A percentile compares a stretch with the other conserved stretches of the same genome.
phyloP scores from a whole-genome alignment of 306 rosid genomes.

The Pyrus bretschneideri region DNA sequence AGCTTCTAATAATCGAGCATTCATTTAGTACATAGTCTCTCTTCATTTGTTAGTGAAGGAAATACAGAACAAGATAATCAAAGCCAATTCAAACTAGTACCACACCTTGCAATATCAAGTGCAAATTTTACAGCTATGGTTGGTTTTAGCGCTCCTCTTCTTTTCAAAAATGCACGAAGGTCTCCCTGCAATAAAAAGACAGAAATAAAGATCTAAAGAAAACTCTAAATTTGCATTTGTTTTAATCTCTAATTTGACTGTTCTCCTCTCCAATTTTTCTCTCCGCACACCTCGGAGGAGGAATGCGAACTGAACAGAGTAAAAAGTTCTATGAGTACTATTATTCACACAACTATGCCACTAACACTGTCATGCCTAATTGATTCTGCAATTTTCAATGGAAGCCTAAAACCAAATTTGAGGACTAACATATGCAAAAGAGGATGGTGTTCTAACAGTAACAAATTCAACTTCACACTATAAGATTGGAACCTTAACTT shows the following conservation, averaged over 20 bases:
- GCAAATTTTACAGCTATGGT: constrained; percentile 64
- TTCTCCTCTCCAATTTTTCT: not conserved
- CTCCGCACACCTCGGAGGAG: not conserved
- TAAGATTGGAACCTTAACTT: not conserved
- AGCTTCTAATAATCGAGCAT: not conserved
- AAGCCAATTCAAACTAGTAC: constrained; percentile 5
- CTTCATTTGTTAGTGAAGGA: not conserved
- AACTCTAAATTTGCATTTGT: not conserved
- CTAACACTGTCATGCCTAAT: not conserved
- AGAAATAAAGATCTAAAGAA: constrained; percentile 7
- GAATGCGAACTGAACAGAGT: not conserved
- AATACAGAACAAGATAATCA: not conserved
- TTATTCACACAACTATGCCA: not conserved
- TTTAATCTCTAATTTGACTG: not conserved
- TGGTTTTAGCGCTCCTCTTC: constrained; percentile 68
- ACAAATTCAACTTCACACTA: not conserved
- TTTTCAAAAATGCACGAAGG: constrained; percentile 52
- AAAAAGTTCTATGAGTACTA: not conserved
- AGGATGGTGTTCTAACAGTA: not conserved
- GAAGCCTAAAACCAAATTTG: not conserved
- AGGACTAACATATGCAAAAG: not conserved
- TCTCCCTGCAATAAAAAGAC: constrained; percentile 60
- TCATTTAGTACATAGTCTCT: not conserved
- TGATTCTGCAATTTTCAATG: not conserved
- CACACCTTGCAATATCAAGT: constrained; percentile 91